phyloP scores from a whole-genome alignment of 257 asterid genomes.

The Mitragyna speciosa region DNA sequence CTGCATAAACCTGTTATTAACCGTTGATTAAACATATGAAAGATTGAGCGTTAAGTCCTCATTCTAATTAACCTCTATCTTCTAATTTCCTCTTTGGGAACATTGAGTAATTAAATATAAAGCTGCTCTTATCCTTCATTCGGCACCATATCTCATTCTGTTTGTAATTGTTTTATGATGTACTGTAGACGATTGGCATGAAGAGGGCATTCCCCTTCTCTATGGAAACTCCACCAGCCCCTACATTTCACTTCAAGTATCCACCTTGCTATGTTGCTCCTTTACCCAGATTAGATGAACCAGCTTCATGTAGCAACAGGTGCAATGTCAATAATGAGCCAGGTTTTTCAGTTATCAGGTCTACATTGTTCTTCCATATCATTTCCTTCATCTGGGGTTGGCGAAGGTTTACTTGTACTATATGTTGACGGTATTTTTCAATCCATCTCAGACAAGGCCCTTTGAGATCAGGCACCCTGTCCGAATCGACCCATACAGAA shows the following conservation, averaged over 20 bases:
- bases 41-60: background rate
- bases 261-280: slow-evolving; percentile 25
- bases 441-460: slow-evolving; percentile 49
- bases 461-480: slow-evolving; percentile 36
- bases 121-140: background rate
- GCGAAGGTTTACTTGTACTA: background rate
- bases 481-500: slow-evolving; percentile 28
- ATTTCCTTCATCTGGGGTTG: background rate
- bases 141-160: background rate
- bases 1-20: background rate
- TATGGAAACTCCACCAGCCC: slow-evolving; percentile 30
- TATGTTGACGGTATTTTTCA: slow-evolving; percentile 16
- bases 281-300: slow-evolving; percentile 35
- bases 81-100: background rate
- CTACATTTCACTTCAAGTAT: slow-evolving; percentile 30
- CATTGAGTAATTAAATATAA: background rate
- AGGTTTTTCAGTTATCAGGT: slow-evolving; percentile 48
- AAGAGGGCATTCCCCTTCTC: slow-evolving; percentile 45
- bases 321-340: slow-evolving; percentile 35
- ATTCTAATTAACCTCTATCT: background rate
- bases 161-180: slow-evolving; percentile 8
- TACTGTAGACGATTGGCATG: slow-evolving; percentile 31
- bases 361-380: background rate
- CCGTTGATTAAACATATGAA: background rate
- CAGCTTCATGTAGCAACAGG: slow-evolving; percentile 41